Evolutionary conservation across 768 basidiomycete genomes (phyloP), one percentile per base, ranked within the genome.

Genomic region (Paxillus involutus): DNA sequence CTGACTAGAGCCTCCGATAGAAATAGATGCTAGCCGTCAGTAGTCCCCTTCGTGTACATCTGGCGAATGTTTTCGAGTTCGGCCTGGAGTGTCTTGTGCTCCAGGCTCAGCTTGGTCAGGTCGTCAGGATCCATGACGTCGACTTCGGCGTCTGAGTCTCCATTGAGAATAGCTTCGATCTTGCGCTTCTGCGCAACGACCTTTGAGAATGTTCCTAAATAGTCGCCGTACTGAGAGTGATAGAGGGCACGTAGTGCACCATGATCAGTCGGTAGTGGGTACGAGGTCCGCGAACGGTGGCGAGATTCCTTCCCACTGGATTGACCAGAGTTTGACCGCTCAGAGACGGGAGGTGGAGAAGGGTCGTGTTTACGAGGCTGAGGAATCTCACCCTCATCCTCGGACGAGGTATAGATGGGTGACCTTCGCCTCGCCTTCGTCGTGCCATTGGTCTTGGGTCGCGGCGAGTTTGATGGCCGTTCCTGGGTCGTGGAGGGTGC

Each of bases 331-430:
- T 55, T 47, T 13, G 65, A 65, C 1, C 67, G 52, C 16, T 66
- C 65, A 11, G 69, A 55, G 21, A 53, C 35, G 13, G 67, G 52
- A 0, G 63, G 61, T 5, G 72, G 72, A 10, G 73, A 70, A 50
- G 35, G 50, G 45, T 50, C 67, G 55, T 59, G 57, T 59, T 60
- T 64, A 39, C 56, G 59, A 40, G 68, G 55, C 50, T 71, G 66
- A 2, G 68, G 64, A 9, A 68, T 69, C 53, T 80, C 75, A 21
- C 74, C 75, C 62, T 85, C 83, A 47, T 86, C 82, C 37, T 84
- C 84, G 1, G 86, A 84, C 1, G 86, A 85, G 1, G 86, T 87
- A 56, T 84, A 87, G 47, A 83, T 78, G 1, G 83, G 84, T 3
- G 84, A 81, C 41, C 71, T 75, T 43, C 86, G 82, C 43, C 82